Conservation (phyloP, 495 filamentous ascomycete genomes). For the Daldinia grandis region DNA sequence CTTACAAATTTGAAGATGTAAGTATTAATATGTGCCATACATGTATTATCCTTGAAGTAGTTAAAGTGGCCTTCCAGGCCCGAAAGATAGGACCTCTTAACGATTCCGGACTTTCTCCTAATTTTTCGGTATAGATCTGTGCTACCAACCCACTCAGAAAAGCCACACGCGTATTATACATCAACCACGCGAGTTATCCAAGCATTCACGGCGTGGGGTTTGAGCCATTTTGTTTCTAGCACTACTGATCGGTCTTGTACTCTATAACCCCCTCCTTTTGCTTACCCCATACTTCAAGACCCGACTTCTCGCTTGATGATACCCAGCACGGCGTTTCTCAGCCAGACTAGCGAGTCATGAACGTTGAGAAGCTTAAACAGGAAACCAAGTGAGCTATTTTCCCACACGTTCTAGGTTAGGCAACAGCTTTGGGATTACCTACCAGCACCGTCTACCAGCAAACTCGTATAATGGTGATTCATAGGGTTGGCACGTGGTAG, state of each 20-base stretch:
- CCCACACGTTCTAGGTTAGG: neutral
- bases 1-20: neutral
- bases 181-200: neutral
- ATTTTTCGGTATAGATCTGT: slow-evolving; percentile 31
- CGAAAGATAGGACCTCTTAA: neutral
- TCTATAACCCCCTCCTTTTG: neutral
- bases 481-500: neutral
- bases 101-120: slow-evolving; percentile 23
- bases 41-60: neutral
- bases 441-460: neutral
- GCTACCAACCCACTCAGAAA: slow-evolving; percentile 10
- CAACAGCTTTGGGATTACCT: neutral
- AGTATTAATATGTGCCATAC: neutral
- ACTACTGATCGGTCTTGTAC: neutral
- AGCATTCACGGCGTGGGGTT: neutral
- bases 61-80: no score
- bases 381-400: neutral
- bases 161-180: slow-evolving; percentile 32
- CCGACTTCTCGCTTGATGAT: neutral
- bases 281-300: slow-evolving; percentile 1
- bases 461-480: neutral
- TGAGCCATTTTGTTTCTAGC: neutral
- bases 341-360: neutral
- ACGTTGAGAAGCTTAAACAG: neutral
- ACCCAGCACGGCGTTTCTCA: neutral